Evolutionary conservation across 2,329 filamentous ascomycete species (phyloP), one percentile per base, ranked within the genome.

Genomic region (Trichothecium sympodiale): DNA sequence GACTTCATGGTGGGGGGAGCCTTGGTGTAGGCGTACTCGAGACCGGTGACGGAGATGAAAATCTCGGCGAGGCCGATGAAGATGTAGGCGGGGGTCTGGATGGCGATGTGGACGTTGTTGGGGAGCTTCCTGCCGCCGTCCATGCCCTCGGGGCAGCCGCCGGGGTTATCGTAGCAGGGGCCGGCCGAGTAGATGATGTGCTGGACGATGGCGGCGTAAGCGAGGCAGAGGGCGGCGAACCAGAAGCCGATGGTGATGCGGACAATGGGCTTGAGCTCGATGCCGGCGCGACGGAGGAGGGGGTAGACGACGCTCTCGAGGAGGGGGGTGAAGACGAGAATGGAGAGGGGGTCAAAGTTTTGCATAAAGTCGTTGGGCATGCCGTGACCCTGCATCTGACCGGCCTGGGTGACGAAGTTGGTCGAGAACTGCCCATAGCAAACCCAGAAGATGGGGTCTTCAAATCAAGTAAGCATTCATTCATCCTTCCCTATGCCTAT

Each of bases 21-120:
- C 56, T 84, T 83, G 48, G 77, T 82, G 57, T 77, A 84, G 14
- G 78, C 80, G 45, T 84, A 83, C 52, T 85, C 80, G 9, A 82
- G 67, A 41, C 74, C 74, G 1, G 79, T 81, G 41, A 84, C 75
- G 9, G 73, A 78, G 32, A 73, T 72, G 47, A 79, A 72, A 38
- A 79, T 76, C 51, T 80, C 74, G 0, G 71, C 64, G 12, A 74
- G 54, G 15, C 67, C 73, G 18, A 76, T 71, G 32, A 77, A 62
- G 33, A 78, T 52, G 15, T 74, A 71, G 20, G 70, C 75, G 10
- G 76, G 62, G 0, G 59, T 52, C 45, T 65, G 63, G 27, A 78
- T 54, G 49, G 68, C 69, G 28, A 77, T 71, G 45, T 73, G 65
- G 23, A 77, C 60, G 31, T 62, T 50, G 42, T 62, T 61, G 37